These are phyloP conservation scores for Vachellia collinsii DNA, from an alignment of 306 rosid genomes.

Conservation along the genomic window DNA sequence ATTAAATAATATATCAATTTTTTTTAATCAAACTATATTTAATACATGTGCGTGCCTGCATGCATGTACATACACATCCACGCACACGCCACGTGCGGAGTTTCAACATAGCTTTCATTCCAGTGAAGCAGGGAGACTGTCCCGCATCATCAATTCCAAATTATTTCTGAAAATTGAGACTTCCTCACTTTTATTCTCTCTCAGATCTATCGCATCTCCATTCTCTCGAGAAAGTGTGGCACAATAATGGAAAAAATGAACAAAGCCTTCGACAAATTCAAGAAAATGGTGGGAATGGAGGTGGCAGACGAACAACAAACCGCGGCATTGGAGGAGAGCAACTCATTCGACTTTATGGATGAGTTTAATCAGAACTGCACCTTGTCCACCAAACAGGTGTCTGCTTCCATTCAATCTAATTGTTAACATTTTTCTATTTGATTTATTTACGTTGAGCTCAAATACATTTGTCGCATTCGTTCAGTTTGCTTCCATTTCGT, in stretches of 20 bases:
- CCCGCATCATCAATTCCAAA: not conserved
- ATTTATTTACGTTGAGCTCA: not conserved
- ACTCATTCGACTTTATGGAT: constrained; percentile 66
- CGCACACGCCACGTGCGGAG: too few relatives aligned
- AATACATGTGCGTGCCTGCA: too few relatives aligned
- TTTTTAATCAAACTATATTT: too few relatives aligned
- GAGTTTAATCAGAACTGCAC: constrained; percentile 90
- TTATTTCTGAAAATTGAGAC: not conserved
- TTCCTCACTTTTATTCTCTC: not conserved
- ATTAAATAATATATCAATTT: too few relatives aligned
- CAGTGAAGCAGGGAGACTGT: not conserved
- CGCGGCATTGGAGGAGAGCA: constrained; percentile 41
- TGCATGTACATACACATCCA: too few relatives aligned
- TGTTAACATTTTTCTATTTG: not conserved
- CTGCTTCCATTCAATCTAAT: not conserved
- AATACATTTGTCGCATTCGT: not conserved
- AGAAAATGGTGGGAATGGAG: constrained; percentile 87
- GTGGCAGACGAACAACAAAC: constrained; percentile 61
- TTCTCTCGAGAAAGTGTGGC: constrained; percentile 45
- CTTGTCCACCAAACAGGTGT: constrained; percentile 79
- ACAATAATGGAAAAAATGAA: constrained; percentile 73
- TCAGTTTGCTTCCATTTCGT: not conserved
- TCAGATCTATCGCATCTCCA: constrained; percentile 39
- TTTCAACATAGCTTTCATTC: too few relatives aligned
- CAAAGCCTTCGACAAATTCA: constrained; percentile 74